phyloP scores from a whole-genome alignment of 2,329 filamentous ascomycete genomes.

The Aspergillus ochraceoroseus region DNA sequence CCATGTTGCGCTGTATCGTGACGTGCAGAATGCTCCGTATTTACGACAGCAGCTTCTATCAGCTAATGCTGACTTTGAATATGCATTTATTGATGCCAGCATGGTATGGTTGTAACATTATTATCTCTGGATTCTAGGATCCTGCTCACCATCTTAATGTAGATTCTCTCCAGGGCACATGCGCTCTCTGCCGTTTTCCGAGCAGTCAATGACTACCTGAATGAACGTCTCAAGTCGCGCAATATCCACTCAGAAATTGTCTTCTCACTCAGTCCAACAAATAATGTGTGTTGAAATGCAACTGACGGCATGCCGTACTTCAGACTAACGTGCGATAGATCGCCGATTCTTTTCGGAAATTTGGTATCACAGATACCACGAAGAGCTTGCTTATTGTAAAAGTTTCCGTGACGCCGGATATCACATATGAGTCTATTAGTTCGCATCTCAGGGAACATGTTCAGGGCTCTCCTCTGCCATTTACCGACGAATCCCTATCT shows the following conservation, averaged over 20 bases:
- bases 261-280: constrained; percentile 70
- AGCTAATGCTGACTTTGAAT: constrained; percentile 81
- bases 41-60: constrained; percentile 79
- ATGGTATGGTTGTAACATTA: constrained; percentile 51
- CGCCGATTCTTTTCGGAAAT: constrained; percentile 81
- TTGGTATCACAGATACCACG: constrained; percentile 70
- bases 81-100: constrained; percentile 84
- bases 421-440: constrained; percentile 47
- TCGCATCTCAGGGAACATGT: constrained; percentile 60
- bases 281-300: constrained; percentile 59
- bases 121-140: not conserved
- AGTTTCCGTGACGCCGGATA: constrained; percentile 54
- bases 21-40: constrained; percentile 71
- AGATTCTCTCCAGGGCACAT: constrained; percentile 69
- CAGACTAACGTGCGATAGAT: constrained; percentile 56
- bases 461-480: constrained; percentile 55
- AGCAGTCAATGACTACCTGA: constrained; percentile 63
- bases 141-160: constrained; percentile 9
- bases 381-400: constrained; percentile 76
- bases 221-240: constrained; percentile 63
- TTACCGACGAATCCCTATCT: constrained; percentile 61
- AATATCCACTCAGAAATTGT: constrained; percentile 90
- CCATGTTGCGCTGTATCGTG: constrained; percentile 68
- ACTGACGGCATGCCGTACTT: constrained; percentile 6
- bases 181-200: constrained; percentile 70